These are phyloP conservation scores for Selaginella moellendorffii DNA, from an alignment of 75 land plant species.

Conservation along the genomic window DNA sequence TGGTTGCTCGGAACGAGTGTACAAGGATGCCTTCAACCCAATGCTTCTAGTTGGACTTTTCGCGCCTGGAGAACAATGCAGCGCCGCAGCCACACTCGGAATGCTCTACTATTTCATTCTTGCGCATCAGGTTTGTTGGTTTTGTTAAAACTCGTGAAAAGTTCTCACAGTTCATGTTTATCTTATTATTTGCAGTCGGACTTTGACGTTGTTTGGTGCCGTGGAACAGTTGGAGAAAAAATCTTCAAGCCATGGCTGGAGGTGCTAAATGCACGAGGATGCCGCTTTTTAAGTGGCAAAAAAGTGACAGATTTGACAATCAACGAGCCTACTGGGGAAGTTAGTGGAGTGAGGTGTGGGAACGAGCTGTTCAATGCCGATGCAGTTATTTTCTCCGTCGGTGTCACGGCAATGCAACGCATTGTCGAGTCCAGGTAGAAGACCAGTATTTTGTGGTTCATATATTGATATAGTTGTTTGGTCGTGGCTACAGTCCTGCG, in stretches of 20 bases:
- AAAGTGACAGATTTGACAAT: slow-evolving; percentile 39
- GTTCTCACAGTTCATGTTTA: background rate
- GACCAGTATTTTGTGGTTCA: too few species aligned
- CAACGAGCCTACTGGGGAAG: slow-evolving; percentile 42
- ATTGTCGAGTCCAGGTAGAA: slow-evolving; percentile 43
- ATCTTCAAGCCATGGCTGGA: slow-evolving; percentile 72
- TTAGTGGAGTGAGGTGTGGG: slow-evolving; percentile 57
- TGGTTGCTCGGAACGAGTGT: slow-evolving; percentile 74
- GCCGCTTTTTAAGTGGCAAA: slow-evolving; percentile 36
- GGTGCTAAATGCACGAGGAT: slow-evolving; percentile 28
- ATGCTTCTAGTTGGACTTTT: slow-evolving; percentile 64
- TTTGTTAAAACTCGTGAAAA: background rate
- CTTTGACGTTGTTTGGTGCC: slow-evolving; percentile 67
- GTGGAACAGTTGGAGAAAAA: slow-evolving; percentile 61
- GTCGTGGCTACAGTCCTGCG: slow-evolving; percentile 37
- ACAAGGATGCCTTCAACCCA: slow-evolving; percentile 48
- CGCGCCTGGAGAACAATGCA: slow-evolving; percentile 77
- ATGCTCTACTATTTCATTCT: slow-evolving; percentile 67
- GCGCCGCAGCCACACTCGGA: slow-evolving; percentile 71
- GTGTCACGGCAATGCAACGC: slow-evolving; percentile 49
- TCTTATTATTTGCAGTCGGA: slow-evolving; percentile 36
- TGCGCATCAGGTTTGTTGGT: slow-evolving; percentile 55
- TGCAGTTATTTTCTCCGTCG: slow-evolving; percentile 72
- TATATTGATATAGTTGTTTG: too few species aligned
- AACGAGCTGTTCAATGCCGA: slow-evolving; percentile 45